Base-by-base conservation (phyloP, 345 rosid genomes). In the Pugionium dolabratum region DNA sequence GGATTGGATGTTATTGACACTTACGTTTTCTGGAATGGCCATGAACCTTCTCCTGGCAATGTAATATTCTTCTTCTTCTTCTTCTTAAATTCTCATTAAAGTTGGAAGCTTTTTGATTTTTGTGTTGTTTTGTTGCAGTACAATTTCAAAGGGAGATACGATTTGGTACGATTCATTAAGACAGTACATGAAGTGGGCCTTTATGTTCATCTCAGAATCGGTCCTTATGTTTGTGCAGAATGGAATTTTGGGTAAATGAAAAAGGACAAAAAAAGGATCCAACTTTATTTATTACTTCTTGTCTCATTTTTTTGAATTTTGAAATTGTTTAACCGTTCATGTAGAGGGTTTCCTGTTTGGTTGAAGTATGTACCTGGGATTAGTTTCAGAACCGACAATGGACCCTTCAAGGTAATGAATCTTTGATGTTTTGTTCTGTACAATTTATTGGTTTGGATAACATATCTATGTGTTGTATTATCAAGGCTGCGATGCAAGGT, bases 261-360 rank as follows among this genome's bases (percentile, higher is more conserved):
- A 18, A 18, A 18, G 18, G 18, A 10, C 0, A 11, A 61, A 61
- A 32, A 0, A 48, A 18, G 1, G 18, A 18, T 18, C 18, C 2
- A 4, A 2, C 4, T 55, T 10, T 32, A 36, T 63, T 43, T n/a
- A 28, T 28, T 44, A 6, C 5, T 60, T 6, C 27, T 51, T 59
- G 65, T 5, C 53, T 60, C 32, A 32, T 7, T 7, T 9, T 9
- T 56, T 10, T 1, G 29, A 44, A n/a, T 11, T 71, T 66, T 28
- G 31, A 60, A 73, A 66, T 36, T 50, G 4, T 37, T 55, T 31
- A 4, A 1, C 6, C 18, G 8, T 5, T 49, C 4, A n/a, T 51
- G 72, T 71, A 94, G 99, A 67, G 99, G 99, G 49, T 83, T 90
- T 75, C 97, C 99, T 63, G 97, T 94, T 62, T 94, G 99, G 99